phyloP scores from a whole-genome alignment of 495 filamentous ascomycete species.

The Clavariopsis aquatica region DNA sequence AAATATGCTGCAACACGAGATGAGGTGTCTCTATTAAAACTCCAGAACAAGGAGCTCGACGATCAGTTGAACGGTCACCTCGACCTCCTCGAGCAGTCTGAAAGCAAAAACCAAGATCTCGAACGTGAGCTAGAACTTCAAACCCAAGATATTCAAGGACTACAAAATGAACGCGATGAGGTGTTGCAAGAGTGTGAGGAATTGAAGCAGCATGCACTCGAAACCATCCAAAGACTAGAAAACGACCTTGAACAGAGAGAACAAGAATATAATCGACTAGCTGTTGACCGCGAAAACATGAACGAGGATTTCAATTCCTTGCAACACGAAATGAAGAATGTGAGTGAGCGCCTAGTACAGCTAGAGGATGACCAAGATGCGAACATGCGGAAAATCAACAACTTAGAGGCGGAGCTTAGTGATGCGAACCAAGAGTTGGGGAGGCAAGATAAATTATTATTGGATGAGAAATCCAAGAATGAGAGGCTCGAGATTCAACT shows the following conservation, averaged over 20 bases:
- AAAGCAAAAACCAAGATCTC: conserved; percentile 42
- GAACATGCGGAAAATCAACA: conserved; percentile 43
- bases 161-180: conserved; percentile 86
- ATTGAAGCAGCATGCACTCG: conserved; percentile 75
- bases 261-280: conserved; percentile 70
- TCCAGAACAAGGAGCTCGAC: conserved; percentile 64
- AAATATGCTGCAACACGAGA: conserved; percentile 82
- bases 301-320: conserved; percentile 82
- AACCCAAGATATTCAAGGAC: conserved; percentile 69
- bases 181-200: conserved; percentile 77
- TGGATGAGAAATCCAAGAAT: conserved; percentile 75
- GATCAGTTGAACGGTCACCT: conserved; percentile 47
- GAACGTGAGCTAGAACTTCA: conserved; percentile 43
- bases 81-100: conserved; percentile 44
- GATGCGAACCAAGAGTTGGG: conserved; percentile 52
- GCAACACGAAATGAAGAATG: conserved; percentile 86
- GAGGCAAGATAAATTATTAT: conserved; percentile 61
- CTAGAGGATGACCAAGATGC: conserved; percentile 76
- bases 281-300: conserved; percentile 66
- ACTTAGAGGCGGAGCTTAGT: conserved; percentile 44
- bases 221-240: conserved; percentile 81
- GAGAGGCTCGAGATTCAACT: conserved; percentile 84
- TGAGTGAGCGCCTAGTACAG: conserved; percentile 78
- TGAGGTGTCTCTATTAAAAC: conserved; percentile 76
- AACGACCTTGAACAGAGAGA: conserved; percentile 71